A percentile compares a stretch with the other conserved stretches of the same genome.
phyloP scores from a whole-genome alignment of 192 early-diverging fungal genomes.

The Linnemannia schmuckeri region DNA sequence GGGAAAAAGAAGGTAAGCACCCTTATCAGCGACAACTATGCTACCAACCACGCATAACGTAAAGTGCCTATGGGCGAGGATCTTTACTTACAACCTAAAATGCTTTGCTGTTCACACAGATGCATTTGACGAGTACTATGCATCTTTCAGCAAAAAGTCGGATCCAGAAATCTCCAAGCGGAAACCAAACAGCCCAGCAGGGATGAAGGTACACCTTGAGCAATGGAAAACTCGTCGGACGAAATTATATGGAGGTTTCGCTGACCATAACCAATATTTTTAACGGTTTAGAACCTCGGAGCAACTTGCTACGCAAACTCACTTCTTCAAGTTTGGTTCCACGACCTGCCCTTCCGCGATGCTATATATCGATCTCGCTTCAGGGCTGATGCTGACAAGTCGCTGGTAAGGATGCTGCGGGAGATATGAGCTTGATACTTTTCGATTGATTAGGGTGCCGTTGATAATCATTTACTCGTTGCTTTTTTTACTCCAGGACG shows the following conservation, averaged over 20 bases:
- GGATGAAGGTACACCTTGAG: slow-evolving; percentile 37
- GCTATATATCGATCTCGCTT: slow-evolving; percentile 36
- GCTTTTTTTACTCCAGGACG: slow-evolving; percentile 12
- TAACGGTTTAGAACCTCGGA: slow-evolving; percentile 49
- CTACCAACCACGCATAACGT: not conserved
- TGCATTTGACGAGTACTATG: slow-evolving; percentile 25
- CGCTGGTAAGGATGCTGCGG: slow-evolving; percentile 12
- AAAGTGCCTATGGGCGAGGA: not conserved
- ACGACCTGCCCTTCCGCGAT: slow-evolving; percentile 42
- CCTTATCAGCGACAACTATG: not conserved
- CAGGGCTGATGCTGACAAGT: not conserved
- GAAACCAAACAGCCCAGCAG: slow-evolving; percentile 16
- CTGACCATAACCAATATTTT: not conserved
- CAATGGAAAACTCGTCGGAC: not conserved
- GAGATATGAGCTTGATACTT: not conserved
- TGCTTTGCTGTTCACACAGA: not conserved
- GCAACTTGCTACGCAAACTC: slow-evolving; percentile 58
- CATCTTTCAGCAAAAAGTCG: not conserved
- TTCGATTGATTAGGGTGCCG: too few species aligned
- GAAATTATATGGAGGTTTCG: not conserved
- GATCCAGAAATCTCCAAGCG: slow-evolving; percentile 11
- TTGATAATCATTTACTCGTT: not conserved
- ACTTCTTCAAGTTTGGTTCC: slow-evolving; percentile 58
- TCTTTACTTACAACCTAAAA: not conserved
- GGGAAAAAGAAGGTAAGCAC: slow-evolving; percentile 50